phyloP scores from a whole-genome alignment of 495 filamentous ascomycete genomes.

The Pseudomonodictys pantanalensis region DNA sequence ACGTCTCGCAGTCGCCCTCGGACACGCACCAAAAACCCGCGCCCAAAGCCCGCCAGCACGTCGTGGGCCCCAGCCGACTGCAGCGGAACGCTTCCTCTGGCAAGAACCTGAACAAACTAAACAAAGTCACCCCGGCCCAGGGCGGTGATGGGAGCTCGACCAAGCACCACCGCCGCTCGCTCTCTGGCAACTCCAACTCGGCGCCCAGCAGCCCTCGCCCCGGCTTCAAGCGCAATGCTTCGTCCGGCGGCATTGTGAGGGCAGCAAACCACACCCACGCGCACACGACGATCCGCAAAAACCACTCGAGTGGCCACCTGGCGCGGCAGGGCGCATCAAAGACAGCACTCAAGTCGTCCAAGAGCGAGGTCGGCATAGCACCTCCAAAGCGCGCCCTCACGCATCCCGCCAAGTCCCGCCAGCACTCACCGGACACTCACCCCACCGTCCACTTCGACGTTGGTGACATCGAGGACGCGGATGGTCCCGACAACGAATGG shows the following conservation, averaged over 20 bases:
- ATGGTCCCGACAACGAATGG: conserved; percentile 42
- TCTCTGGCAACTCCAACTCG: conserved; percentile 32
- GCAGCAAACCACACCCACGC: conserved; percentile 24
- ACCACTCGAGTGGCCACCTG: conserved; percentile 40
- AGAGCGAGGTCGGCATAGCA: conserved; percentile 34
- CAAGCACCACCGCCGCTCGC: conserved; percentile 33
- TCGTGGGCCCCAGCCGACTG: conserved; percentile 34
- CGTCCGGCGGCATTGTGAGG: conserved; percentile 34
- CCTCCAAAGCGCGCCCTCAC: conserved; percentile 23
- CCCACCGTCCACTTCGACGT: conserved; percentile 36
- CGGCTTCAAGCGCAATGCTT: conserved; percentile 40
- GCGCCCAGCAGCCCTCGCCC: conserved; percentile 34
- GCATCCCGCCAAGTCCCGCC: conserved; percentile 17
- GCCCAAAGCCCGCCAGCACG: conserved; percentile 31
- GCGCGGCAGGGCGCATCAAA: conserved; percentile 34
- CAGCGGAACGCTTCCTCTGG: conserved; percentile 30
- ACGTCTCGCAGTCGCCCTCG: conserved; percentile 36
- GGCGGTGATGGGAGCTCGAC: conserved; percentile 22
- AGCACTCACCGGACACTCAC: conserved; percentile 24
- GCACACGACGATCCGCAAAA: conserved; percentile 39
- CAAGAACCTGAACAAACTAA: conserved; percentile 38
- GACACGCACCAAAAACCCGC: conserved; percentile 24
- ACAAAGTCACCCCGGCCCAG: conserved; percentile 29
- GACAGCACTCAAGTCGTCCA: conserved; percentile 37
- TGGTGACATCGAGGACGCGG: conserved; percentile 26